phyloP scores from a whole-genome alignment of 352 stramenopile species.

The Phytopythium aichiense region DNA sequence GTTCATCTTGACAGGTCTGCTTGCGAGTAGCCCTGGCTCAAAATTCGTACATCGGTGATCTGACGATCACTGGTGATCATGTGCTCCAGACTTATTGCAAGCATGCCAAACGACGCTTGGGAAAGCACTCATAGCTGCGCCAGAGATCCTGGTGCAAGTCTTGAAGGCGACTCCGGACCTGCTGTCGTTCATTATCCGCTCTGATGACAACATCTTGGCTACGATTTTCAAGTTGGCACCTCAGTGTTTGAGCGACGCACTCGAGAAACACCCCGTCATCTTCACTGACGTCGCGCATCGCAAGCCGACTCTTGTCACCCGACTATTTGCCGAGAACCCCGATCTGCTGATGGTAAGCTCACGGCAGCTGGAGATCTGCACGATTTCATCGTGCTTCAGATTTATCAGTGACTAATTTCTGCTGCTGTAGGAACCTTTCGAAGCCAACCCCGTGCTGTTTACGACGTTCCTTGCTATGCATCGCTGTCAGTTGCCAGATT shows the following conservation, averaged over 20 bases:
- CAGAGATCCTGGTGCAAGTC: conserved; percentile 38
- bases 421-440: conserved; percentile 47
- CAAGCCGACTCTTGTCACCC: conserved; percentile 50
- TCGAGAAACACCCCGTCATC: conserved; percentile 61
- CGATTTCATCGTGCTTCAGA: neutral
- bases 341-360: conserved; percentile 56
- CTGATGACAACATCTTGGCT: conserved; percentile 39
- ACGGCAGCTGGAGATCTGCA: neutral
- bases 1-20: conserved; percentile 47
- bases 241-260: conserved; percentile 49
- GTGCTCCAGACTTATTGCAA: conserved; percentile 34
- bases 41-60: no score
- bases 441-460: conserved; percentile 66
- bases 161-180: conserved; percentile 50
- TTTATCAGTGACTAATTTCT: neutral
- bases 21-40: neutral
- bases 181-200: conserved; percentile 42
- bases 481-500: conserved; percentile 49
- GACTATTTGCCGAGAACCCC: conserved; percentile 59
- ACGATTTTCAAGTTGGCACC: conserved; percentile 48
- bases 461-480: conserved; percentile 64
- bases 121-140: conserved; percentile 35
- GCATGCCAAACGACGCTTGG: conserved; percentile 34
- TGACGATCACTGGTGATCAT: neutral
- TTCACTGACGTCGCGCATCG: conserved; percentile 68